Evolutionary conservation across 2,329 filamentous ascomycete genomes (phyloP), one percentile per base, ranked within the genome.

Genomic region (Arachnopeziza araneosa): DNA sequence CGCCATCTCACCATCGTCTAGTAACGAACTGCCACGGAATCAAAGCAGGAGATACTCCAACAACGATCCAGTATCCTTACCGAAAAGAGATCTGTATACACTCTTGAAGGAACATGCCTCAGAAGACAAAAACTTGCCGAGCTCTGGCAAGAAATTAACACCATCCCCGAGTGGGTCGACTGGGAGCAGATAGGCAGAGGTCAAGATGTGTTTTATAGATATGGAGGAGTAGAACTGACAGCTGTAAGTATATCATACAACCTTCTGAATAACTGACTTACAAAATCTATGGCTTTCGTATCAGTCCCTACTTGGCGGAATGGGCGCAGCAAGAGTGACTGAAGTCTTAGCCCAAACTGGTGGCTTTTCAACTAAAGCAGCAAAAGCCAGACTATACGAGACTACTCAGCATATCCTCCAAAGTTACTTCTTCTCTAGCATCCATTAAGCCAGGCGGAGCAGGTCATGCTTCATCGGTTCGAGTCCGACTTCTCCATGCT

Each of bases 171-270:
- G 0, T 93, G 89, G 88, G 89, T 93, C 1, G 84, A 92, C 70
- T 93, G 88, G 89, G 81, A 81, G 1, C 88, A 91, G 69, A 87
- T 93, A 59, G 78, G 80, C 61, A 79, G 89, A 68, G 90, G 89
- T 0, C 89, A 93, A 70, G 83, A 89, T 66, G 83, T 91, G 0
- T 91, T 92, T 69, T 92, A 90, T 72, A 83, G 89, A 44, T 93
- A 92, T 72, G 88, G 84, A 21, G 85, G 84, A 0, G 83, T 87
- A 0, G 82, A 82, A 23, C 73, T 91, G 22, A 88, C 85, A 8
- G 84, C 76, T 10, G 78, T 79, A 69, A 67, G 74, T 66, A 19
- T 22, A 52, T 19, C 2, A 44, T 19, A 19, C 17, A 3, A 14
- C 9, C 9, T 52, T 23, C 17, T 24, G 22, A 4, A 22, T 4